Evolutionary conservation across 2,329 filamentous ascomycete species (phyloP), one percentile per base, ranked within the genome.

Genomic region (Alternaria ethzedia): DNA sequence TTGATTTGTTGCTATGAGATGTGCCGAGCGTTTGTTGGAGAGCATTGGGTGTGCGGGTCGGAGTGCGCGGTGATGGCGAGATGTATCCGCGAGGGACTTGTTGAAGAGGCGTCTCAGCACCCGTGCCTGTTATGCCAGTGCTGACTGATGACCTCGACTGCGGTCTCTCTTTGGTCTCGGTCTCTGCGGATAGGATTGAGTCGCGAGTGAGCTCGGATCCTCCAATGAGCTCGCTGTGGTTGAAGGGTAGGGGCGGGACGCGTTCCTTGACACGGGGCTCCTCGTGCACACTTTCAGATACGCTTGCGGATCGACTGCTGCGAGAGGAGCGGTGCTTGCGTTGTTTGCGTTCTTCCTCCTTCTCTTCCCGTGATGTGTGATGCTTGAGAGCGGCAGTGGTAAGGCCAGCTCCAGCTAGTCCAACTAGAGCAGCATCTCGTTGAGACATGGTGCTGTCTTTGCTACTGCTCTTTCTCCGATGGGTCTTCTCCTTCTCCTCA

Each of bases 131-230:
- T 17, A 71, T 57, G 12, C 72, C 72, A 81, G 84, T 72, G 54
- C 80, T 80, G 87, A 87, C 71, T 86, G 89, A 73, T 6, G 85
- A 90, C 21, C 90, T 88, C 25, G 71, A 73, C 20, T 63, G 85
- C 15, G 92, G 90, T 55, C 89, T 84, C 11, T 73, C 71, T 21
- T 73, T 76, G 2, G 76, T 78, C 67, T 93, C 92, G 0, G 92
- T 92, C 26, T 91, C 89, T 28, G 92, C 91, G 6, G 94, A 96
- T 17, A 96, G 82, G 57, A 98, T 92, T 0, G 95, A 97, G 15
- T 91, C 91, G 70, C 95, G 87, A 0, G 95, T 98, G 59, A 97
- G 81, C 55, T 97, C 94, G 0, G 95, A 97, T 45, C 91, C 88
- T 28, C 59, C 54, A 68, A 92, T 91, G 61, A 97, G 88, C 59